Percentiles rank a stretch among this genome's conserved stretches.
These are phyloP conservation scores for Larix kaempferi DNA, from an alignment of 75 land plant species.

Conservation along the genomic window DNA sequence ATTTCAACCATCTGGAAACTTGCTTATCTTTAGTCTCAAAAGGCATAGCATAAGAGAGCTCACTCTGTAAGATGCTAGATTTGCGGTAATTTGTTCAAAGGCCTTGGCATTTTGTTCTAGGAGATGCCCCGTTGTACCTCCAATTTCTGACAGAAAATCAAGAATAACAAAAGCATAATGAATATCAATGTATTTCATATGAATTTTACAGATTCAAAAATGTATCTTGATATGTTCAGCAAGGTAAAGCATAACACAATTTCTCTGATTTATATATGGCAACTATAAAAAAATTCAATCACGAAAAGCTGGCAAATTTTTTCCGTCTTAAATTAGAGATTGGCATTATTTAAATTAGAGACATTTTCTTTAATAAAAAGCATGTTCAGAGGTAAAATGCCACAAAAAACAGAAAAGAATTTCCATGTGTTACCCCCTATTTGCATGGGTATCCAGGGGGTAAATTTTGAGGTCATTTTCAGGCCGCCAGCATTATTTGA, in stretches of 20 bases:
- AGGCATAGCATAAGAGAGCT: background rate
- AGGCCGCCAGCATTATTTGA: too few relatives aligned
- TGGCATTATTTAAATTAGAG: background rate
- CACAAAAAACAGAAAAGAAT: background rate
- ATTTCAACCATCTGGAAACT: background rate
- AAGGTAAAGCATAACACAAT: background rate
- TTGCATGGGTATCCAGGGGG: too few relatives aligned
- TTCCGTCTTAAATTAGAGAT: background rate
- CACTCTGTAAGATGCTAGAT: constrained; percentile 41
- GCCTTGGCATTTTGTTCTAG: constrained; percentile 76
- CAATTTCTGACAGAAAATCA: constrained; percentile 51
- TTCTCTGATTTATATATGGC: background rate
- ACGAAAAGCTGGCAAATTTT: background rate
- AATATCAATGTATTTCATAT: background rate
- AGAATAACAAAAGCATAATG: background rate
- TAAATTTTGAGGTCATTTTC: too few relatives aligned
- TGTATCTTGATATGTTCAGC: background rate
- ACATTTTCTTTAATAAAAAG: background rate
- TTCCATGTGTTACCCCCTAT: background rate
- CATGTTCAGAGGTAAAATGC: background rate
- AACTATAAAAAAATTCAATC: too few relatives aligned
- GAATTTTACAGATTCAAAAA: background rate
- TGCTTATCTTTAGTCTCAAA: background rate
- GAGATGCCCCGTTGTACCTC: constrained; percentile 77
- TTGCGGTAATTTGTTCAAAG: constrained; percentile 72